A percentile compares a stretch with the other conserved stretches of the same genome.
These are phyloP conservation scores for Plasmodium vinckei DNA, from an alignment of 169 alveolate genomes.

Conservation along the genomic window DNA sequence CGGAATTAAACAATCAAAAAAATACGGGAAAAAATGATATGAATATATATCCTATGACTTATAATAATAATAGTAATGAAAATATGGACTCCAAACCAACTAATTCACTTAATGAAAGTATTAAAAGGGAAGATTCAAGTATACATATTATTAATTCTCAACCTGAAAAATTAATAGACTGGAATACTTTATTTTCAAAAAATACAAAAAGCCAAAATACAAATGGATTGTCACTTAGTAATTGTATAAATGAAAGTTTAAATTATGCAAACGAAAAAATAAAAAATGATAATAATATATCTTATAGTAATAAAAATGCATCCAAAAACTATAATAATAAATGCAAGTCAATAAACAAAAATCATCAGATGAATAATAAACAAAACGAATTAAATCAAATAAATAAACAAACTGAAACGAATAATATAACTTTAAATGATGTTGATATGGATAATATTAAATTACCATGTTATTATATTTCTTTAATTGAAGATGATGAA, in stretches of 20 bases:
- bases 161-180: conserved; percentile 71
- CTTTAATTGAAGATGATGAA: conserved; percentile 66
- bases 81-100: background rate
- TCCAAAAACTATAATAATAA: background rate
- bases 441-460: background rate
- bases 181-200: conserved; percentile 73
- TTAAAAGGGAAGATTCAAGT: conserved; percentile 34
- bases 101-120: conserved; percentile 27
- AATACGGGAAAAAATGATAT: background rate
- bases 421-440: background rate
- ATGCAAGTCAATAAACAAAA: conserved; percentile 1
- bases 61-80: conserved; percentile 4
- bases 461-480: conserved; percentile 40
- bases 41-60: background rate
- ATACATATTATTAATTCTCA: conserved; percentile 17
- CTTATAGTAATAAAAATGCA: conserved; percentile 2
- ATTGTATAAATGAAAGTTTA: conserved; percentile 38
- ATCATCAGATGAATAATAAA: background rate
- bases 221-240: conserved; percentile 24
- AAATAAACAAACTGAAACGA: background rate
- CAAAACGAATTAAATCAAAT: conserved; percentile 18
- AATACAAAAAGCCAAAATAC: conserved; percentile 3
- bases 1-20: conserved; percentile 8
- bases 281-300: conserved; percentile 4
- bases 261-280: conserved; percentile 13